Evolutionary conservation across 1,284 basidiomycete genomes (phyloP).

Genomic region (Microbotryum intermedium): DNA sequence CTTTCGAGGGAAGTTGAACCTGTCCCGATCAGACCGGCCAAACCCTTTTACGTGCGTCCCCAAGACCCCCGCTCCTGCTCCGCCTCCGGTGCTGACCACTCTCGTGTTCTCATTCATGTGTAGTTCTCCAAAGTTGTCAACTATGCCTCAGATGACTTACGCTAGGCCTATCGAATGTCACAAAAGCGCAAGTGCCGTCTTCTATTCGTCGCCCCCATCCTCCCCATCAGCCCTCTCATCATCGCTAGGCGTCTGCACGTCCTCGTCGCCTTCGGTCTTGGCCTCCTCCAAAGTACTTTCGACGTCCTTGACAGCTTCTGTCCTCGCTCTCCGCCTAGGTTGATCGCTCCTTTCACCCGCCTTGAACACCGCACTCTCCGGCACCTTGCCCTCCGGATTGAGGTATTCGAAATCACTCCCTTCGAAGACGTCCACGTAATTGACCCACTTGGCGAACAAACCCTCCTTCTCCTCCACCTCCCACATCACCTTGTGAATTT

Average conservation of each 20-base stretch:
- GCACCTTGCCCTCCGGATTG: conserved; percentile 41
- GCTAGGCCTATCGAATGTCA: no score
- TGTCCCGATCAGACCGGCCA: conserved; percentile 24
- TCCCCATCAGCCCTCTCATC: conserved; percentile 8
- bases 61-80: no score
- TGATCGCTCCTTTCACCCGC: conserved; percentile 19
- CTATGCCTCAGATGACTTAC: no score
- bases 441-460: conserved; percentile 39
- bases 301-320: background rate
- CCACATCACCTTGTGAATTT: conserved; percentile 76
- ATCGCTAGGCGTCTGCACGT: conserved; percentile 9
- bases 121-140: no score
- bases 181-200: no score
- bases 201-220: background rate
- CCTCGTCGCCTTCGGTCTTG: background rate
- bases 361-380: conserved; percentile 31
- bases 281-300: background rate
- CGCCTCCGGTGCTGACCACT: no score
- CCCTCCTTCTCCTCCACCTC: conserved; percentile 65
- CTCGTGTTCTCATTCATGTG: no score
- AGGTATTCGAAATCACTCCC: conserved; percentile 37
- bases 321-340: conserved; percentile 4
- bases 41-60: conserved; percentile 21
- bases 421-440: conserved; percentile 35
- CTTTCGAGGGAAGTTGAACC: conserved; percentile 21